A percentile compares a stretch with the other conserved stretches of the same genome.
phyloP scores from a whole-genome alignment of 2,329 filamentous ascomycete species.

The Trichoderma breve region DNA sequence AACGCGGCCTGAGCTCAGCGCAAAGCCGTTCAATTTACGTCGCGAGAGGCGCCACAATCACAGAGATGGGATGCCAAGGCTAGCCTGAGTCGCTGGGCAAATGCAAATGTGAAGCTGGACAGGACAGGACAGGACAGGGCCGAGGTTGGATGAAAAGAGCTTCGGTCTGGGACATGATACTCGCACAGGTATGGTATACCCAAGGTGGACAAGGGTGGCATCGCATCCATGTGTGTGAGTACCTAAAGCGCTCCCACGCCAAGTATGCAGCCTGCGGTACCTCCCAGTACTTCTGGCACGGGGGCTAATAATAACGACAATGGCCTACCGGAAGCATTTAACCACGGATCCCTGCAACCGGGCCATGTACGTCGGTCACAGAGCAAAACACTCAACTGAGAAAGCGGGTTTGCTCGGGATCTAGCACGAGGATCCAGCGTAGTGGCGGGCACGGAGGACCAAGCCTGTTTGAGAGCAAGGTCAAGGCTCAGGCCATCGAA shows the following conservation, averaged over 20 bases:
- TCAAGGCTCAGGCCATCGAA: constrained; percentile 15
- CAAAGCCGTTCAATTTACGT: constrained; percentile 18
- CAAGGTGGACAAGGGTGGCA: constrained; percentile 13
- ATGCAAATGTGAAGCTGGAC: neutral
- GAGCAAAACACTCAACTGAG: constrained; percentile 4
- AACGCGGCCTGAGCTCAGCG: constrained; percentile 17
- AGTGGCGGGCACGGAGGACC: constrained; percentile 18
- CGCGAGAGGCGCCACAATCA: constrained; percentile 16
- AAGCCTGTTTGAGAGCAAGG: constrained; percentile 20
- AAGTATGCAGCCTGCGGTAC: neutral
- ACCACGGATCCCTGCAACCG: constrained; percentile 7
- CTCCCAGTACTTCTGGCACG: neutral
- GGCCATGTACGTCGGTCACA: neutral
- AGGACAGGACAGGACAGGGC: neutral
- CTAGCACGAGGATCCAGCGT: constrained; percentile 12
- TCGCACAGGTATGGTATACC: neutral
- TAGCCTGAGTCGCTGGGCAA: neutral
- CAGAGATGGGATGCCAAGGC: constrained; percentile 9
- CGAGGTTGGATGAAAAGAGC: constrained; percentile 12
- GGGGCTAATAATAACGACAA: constrained; percentile 14
- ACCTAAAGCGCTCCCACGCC: constrained; percentile 1
- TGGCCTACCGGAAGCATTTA: constrained; percentile 17
- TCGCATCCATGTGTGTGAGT: constrained; percentile 5
- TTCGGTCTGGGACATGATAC: constrained; percentile 14
- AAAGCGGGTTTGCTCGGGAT: constrained; percentile 21